Base-by-base conservation (phyloP, 2,329 filamentous ascomycete genomes). In the Fusarium acutatum region DNA sequence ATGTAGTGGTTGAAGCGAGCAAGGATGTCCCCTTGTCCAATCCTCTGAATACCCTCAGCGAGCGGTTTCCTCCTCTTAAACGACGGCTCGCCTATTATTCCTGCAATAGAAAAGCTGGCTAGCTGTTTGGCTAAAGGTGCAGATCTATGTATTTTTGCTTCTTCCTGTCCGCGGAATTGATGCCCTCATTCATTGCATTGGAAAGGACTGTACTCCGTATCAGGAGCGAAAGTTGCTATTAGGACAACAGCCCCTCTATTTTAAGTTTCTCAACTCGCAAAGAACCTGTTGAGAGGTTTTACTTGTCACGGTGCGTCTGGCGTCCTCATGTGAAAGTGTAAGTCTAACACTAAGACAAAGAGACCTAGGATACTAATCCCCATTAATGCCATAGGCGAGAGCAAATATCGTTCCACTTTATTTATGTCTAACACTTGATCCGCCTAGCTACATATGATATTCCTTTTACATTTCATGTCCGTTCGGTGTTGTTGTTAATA, bases 101-200 rank as follows among this genome's bases (percentile, higher is more conserved):
- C 54, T 67, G 62, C 67, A 62, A 70, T 60, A 71, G 63, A 60
- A 61, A 56, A 61, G 49, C 66, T 73, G 52, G 34, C 57, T 59
- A 52, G 59, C 57, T 50, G 63, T 74, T 76, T 74, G 60, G 43
- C 66, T 75, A 72, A 64, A 40, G 40, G 63, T 60, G 72, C 67
- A 74, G 72, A 77, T 77, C 70, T 52, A 58, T 62, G 46, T 66
- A 41, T 30, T 57, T 64, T 59, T 54, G 54, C 58, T 71, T 58
- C 61, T 59, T 46, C 34, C 20, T 54, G 20, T 22, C 50, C 52
- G 38, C 40, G 52, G 20, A 53, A 43, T 61, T 54, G 54, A 38
- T 11, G 24, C 37, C n/a, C 32, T 60, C 30, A 28, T 49, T 22
- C 47, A 50, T 65, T 28, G 20, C 30, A 40, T 40, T 30, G 34